Base-by-base conservation (phyloP, 2,329 filamentous ascomycete genomes). In the Arachnomyces sp. region DNA sequence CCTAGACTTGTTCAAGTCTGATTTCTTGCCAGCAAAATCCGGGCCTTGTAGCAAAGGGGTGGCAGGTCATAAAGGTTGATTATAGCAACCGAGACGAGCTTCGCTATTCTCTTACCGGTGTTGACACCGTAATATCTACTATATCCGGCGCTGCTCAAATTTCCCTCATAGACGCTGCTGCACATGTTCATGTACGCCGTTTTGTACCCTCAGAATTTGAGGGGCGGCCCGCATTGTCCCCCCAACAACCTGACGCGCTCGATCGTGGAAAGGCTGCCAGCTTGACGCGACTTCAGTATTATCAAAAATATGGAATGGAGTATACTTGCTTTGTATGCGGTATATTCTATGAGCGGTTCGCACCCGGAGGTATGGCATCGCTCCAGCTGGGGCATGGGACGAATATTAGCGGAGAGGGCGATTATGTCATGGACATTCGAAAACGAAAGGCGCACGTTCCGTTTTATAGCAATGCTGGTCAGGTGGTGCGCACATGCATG, bases 151-250 rank as follows among this genome's bases (percentile, higher is more conserved):
- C 62, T 13, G 68, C 79, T 20, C 83, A 88, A 55, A 68, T 86
- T 33, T 76, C 77, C 45, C 72, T 88, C 25, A 86, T 88, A 57
- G 77, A 82, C 49, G 82, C 83, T 2, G 81, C 83, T 1, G 74
- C 79, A 12, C 66, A 71, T 37, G 76, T 73, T 13, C 70, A 75
- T 13, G 82, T 88, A 2, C 72, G 74, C 12, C 72, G 77, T 28
- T 88, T 88, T 53, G 78, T 84, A 3, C 82, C 84, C 1, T 81
- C 82, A 5, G 83, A 87, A 51, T 88, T 87, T 50, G 81, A 86
- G 62, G 83, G 83, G 1, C 70, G 81, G 36, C 70, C 73, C 1
- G 52, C 65, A 4, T 25, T 9, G 9, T 9, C 5, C 9, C 20
- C 20, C 9, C 20, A 25, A 9, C 20, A 25, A 25, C 63, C 68